Evolutionary conservation across 148 eudicot genomes (phyloP), one percentile per base, ranked within the genome.

Genomic region (Cornus controversa): DNA sequence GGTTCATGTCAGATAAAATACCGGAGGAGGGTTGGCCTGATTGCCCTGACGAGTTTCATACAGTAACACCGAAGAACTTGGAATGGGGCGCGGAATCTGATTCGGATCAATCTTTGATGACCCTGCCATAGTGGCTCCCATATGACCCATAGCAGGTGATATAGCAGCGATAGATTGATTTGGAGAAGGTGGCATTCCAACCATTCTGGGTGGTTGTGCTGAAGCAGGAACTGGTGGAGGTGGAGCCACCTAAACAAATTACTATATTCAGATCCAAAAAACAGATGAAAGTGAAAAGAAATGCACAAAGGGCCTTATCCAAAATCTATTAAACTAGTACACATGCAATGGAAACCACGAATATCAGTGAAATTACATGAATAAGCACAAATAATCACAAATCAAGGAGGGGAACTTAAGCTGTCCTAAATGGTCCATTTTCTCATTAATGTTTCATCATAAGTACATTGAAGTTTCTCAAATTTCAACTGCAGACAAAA

Each of bases 11-110:
- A 63, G 65, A 63, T 25, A 69, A 63, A 14, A 31, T 96, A 96
- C 99, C 95, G 99, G 99, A 72, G 99, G 99, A 77, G 91, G 92
- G 75, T 91, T 96, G 54, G 99, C 99, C 84, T 92, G 99, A 85
- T 90, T 91, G 70, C 90, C 88, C 85, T 85, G 86, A 75, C 99
- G 99, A 71, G 99, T 95, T 82, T 96, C 99, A 80, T 96, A 89
- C 82, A 93, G 68, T 78, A 86, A 75, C 68, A 88, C 86, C 4
- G 97, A 75, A 69, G 92, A 77, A 80, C 79, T 84, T 28, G 94
- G 90, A 70, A 90, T 84, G 71, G 97, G 96, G 70, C 96, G 97
- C 3, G 99, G 99, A 84, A 95, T 95, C 82, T 95, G 97, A 75
- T 90, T 91, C 63, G 97, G 97, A 88, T 95, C 99, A 80, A 95